phyloP scores from a whole-genome alignment of 257 asterid genomes.

The Solanum commersonii region DNA sequence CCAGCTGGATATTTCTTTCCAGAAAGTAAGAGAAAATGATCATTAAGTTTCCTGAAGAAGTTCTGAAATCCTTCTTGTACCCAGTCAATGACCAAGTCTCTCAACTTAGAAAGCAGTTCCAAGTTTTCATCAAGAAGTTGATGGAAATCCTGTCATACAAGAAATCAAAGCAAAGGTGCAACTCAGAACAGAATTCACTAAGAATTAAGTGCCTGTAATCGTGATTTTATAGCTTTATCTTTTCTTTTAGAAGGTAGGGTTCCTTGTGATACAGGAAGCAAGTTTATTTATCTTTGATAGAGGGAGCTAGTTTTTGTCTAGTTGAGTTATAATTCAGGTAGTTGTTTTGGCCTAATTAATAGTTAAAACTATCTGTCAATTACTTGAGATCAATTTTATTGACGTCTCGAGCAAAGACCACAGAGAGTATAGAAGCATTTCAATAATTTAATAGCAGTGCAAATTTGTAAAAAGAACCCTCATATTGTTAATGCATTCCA shows the following conservation, averaged over 20 bases:
- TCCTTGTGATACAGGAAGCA: not conserved
- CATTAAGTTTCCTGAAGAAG: conserved; percentile 66
- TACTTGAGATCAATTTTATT: not conserved
- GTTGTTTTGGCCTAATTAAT: not conserved
- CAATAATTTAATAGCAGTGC: not conserved
- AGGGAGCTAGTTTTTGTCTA: not conserved
- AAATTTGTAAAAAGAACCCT: not conserved
- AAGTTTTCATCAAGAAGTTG: conserved; percentile 71
- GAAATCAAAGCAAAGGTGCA: not conserved
- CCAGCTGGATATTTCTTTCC: conserved; percentile 52
- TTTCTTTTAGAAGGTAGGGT: not conserved
- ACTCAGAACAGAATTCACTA: not conserved
- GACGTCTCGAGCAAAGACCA: not conserved
- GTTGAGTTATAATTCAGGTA: not conserved
- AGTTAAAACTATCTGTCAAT: not conserved
- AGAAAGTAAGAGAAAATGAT: conserved; percentile 55
- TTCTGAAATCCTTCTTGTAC: conserved; percentile 93
- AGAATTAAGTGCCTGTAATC: not conserved
- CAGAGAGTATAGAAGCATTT: not conserved
- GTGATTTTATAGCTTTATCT: not conserved
- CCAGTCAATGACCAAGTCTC: conserved; percentile 59
- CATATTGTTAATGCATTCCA: not conserved
- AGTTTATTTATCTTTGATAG: not conserved
- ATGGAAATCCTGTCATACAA: conserved; percentile 54
- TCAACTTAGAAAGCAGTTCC: conserved; percentile 55